phyloP scores from a whole-genome alignment of 257 asterid species.

The Solanum medicagineum region DNA sequence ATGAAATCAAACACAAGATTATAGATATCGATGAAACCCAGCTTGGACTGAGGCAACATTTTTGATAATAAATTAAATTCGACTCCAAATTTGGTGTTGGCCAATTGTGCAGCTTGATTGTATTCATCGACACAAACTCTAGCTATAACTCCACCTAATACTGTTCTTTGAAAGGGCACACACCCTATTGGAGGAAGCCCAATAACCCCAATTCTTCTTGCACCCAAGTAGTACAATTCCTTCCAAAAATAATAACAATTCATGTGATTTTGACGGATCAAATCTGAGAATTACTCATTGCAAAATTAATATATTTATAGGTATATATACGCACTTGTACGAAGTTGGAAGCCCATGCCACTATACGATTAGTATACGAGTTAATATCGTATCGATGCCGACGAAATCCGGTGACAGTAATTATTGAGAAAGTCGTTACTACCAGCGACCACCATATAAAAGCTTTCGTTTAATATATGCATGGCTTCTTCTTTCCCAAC shows the following conservation, averaged over 20 bases:
- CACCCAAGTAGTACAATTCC: slow-evolving; percentile 29
- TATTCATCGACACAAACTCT: slow-evolving; percentile 18
- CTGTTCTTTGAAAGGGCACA: slow-evolving; percentile 35
- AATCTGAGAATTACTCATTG: not conserved
- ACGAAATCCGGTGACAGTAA: slow-evolving; percentile 34
- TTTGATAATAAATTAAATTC: slow-evolving; percentile 4
- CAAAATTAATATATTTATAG: not conserved
- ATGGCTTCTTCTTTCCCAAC: slow-evolving; percentile 44
- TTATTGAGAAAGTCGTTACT: slow-evolving; percentile 52
- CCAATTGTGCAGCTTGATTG: slow-evolving; percentile 25
- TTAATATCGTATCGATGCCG: slow-evolving; percentile 21
- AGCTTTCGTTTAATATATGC: slow-evolving; percentile 26
- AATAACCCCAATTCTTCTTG: slow-evolving; percentile 23
- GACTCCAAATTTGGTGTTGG: slow-evolving; percentile 19
- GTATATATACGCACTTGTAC: slow-evolving; percentile 17
- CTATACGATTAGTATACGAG: slow-evolving; percentile 44
- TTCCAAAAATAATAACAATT: not conserved
- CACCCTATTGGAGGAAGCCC: slow-evolving; percentile 43
- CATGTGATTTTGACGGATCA: not conserved
- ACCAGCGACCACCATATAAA: slow-evolving; percentile 52
- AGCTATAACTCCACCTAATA: slow-evolving; percentile 14
- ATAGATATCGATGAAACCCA: slow-evolving; percentile 12
- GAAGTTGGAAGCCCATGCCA: slow-evolving; percentile 41
- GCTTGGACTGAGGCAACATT: slow-evolving; percentile 4
- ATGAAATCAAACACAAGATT: slow-evolving; percentile 19